Evolutionary conservation across 371 early-diverging fungal species (phyloP), one percentile per base, ranked within the genome.

Genomic region (Apophysomyces ossiformis): DNA sequence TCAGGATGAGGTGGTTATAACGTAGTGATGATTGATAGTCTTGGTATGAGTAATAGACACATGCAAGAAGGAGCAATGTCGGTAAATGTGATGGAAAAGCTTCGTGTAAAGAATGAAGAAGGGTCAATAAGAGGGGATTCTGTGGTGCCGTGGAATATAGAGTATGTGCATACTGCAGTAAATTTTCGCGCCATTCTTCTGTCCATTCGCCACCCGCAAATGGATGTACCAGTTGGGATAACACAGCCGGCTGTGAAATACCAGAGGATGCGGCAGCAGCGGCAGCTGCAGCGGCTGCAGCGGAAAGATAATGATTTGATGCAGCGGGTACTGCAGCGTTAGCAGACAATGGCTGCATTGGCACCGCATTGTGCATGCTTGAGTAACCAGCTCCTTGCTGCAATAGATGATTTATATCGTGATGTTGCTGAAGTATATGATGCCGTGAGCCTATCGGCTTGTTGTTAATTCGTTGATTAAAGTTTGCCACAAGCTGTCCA

Each of bases 21-120:
- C 81, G 77, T 26, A 95, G 78, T 6, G 94, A 93, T 18, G 88
- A 79, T 38, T 85, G 80, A 60, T 90, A 86, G 65, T 93, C 81
- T 50, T 84, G 86, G 63, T 89, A 87, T 15, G 94, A 91, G 74
- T 92, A 94, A 77, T 93, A 90, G 9, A 93, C 94, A 68, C 95
- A 96, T 0, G 95, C 96, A 38, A 95, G 77, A 35, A 96, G 77
- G 18, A 96, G 82, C 5, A 95, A 78, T 4, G 93, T 93, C 6
- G 95, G 94, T 57, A 96, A 74, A 70, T 94, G 93, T 1, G 82
- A 72, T 1, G 86, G 88, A 68, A 89, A 88, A 13, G 88, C 76
- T 26, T 81, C 71, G 62, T 87, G 86, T 37, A 95, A 72, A 2
- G 79, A 78, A 69, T 89, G 89, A 21, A 96, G 84, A 26, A 92